Evolutionary conservation across 2,329 filamentous ascomycete genomes (phyloP), one percentile per base, ranked within the genome.

Genomic region (Chrysoporthe deuterocubensis): DNA sequence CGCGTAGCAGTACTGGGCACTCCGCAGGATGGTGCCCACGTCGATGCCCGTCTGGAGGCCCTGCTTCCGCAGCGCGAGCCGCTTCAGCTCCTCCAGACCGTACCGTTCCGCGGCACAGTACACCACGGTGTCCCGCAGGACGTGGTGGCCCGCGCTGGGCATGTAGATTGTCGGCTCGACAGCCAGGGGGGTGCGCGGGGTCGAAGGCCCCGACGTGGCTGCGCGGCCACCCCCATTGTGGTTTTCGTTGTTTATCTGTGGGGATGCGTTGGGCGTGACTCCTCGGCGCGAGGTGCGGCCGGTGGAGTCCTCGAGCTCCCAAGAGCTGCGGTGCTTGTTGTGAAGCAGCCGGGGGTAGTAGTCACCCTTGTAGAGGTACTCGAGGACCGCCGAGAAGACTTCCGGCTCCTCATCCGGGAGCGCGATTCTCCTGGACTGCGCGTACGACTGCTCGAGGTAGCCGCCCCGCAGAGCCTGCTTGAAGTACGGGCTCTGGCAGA

Each of bases 341-440:
- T 93, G 92, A 74, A 97, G 78, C 82, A 97, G 86, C 80, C 93
- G 92, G 67, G 94, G 94, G 80, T 92, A 96, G 83, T 97, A 97
- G 86, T 97, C 94, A 73, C 92, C 93, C 85, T 96, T 97, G 90
- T 97, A 97, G 73, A 97, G 89, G 80, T 94, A 97, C 84, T 97
- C 94, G 83, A 97, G 93, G 76, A 97, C 85, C 76, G 92, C 94
- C 78, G 93, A 96, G 81, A 97, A 92, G 79, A 96, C 88, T 84
- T 97, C 94, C 74, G 94, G 93, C 84, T 97, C 93, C 86, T 92
- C 91, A 76, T 88, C 84, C 72, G 84, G 84, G 76, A 87, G 91
- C 84, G 84, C 92, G 84, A 88, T 90, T 80, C 88, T 93, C 88
- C 88, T 92, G 87, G 84, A 92, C 89, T 86, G 89, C 83, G 81